Evolutionary conservation across 306 rosid species (phyloP).

Genomic region (Begonia loranthoides): DNA sequence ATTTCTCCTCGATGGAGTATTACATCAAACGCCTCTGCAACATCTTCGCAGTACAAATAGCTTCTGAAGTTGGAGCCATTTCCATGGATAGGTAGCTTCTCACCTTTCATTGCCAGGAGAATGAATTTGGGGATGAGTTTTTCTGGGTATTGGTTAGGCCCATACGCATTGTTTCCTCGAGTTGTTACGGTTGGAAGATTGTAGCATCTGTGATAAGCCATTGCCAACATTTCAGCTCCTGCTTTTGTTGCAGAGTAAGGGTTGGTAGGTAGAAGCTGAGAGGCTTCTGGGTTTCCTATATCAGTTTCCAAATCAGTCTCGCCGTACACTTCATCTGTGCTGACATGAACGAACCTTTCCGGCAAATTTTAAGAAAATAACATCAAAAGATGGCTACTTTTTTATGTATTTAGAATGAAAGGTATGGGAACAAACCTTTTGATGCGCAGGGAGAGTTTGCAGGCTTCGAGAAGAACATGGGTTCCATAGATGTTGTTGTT

Average conservation of each 20-base stretch:
- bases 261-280: conserved; percentile 61
- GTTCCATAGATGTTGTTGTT: conserved; percentile 67
- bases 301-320: conserved; percentile 43
- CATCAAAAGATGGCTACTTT: no score
- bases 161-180: conserved; percentile 60
- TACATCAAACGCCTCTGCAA: conserved; percentile 73
- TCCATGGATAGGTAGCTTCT: conserved; percentile 59
- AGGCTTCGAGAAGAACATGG: conserved; percentile 63
- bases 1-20: conserved; percentile 57
- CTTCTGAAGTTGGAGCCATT: conserved; percentile 69
- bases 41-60: conserved; percentile 46
- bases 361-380: no score
- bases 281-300: conserved; percentile 53
- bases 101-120: conserved; percentile 54
- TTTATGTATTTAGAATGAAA: no score
- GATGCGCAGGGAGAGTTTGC: conserved; percentile 34
- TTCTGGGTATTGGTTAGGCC: conserved; percentile 64
- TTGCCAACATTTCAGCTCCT: conserved; percentile 67
- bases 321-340: conserved; percentile 77
- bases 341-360: conserved; percentile 33
- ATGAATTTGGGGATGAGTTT: conserved; percentile 59
- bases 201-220: conserved; percentile 63
- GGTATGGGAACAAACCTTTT: conserved; percentile 23
- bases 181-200: conserved; percentile 50
- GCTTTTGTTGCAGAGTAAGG: conserved; percentile 77